phyloP scores from a whole-genome alignment of 2,329 filamentous ascomycete species.

The Paramyrothecium roridum region DNA sequence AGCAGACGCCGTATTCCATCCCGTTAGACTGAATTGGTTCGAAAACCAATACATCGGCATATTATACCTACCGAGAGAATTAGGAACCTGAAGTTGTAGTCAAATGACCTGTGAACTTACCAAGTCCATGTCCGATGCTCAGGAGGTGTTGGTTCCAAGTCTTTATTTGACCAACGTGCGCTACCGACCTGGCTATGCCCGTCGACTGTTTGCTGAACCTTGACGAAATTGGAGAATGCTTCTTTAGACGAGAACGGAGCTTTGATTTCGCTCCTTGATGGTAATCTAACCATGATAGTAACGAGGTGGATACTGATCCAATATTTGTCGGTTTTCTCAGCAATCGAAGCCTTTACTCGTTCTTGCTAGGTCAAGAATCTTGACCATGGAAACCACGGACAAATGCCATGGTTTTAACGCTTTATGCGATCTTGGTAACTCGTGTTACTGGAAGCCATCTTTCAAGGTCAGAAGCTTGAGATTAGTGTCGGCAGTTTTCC shows the following conservation, averaged over 20 bases:
- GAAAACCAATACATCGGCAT: conserved; percentile 24
- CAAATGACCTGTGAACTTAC: conserved; percentile 5
- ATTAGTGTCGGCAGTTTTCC: background rate
- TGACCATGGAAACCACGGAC: background rate
- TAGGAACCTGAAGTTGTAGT: background rate
- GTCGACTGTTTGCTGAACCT: conserved; percentile 11
- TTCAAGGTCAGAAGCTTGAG: background rate
- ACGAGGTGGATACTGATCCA: background rate
- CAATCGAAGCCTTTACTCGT: too few species aligned
- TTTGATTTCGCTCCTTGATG: conserved; percentile 6
- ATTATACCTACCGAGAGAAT: conserved; percentile 8
- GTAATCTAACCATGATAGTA: background rate
- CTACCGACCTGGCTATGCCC: conserved; percentile 15
- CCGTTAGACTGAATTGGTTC: conserved; percentile 20
- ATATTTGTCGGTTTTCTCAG: background rate
- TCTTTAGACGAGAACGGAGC: conserved; percentile 18
- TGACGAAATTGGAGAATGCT: conserved; percentile 17
- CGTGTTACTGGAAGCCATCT: too few species aligned
- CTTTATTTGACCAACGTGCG: conserved; percentile 24
- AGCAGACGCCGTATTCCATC: conserved; percentile 24
- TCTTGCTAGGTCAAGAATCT: background rate
- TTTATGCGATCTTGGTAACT: too few species aligned
- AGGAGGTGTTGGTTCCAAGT: conserved; percentile 22
- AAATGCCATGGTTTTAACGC: too few species aligned
- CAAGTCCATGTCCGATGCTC: conserved; percentile 24